Percentiles rank a stretch among this genome's conserved stretches.
Conservation (phyloP, 768 basidiomycete species). For the Mycena haematopus region DNA sequence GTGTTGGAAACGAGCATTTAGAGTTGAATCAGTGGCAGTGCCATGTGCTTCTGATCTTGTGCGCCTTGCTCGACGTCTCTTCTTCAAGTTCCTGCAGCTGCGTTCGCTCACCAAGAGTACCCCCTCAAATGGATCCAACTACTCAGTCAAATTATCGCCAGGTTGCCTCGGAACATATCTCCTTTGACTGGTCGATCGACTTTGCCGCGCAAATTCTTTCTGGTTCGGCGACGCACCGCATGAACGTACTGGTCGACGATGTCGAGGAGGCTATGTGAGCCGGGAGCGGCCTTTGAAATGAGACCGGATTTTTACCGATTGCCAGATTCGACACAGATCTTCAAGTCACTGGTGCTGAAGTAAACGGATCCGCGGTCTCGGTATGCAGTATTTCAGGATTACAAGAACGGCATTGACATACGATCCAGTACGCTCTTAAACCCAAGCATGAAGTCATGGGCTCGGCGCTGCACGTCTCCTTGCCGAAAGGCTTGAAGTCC, state of each 20-base stretch:
- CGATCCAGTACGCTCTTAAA: slow-evolving; percentile 57
- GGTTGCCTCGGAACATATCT: slow-evolving; percentile 69
- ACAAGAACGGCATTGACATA: no score
- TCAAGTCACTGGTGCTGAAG: slow-evolving; percentile 58
- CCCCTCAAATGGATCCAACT: no score
- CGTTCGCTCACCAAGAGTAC: no score
- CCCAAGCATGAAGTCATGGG: slow-evolving; percentile 77
- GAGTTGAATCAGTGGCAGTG: no score
- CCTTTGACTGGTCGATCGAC: slow-evolving; percentile 82
- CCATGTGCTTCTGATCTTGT: no score
- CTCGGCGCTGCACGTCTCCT: slow-evolving; percentile 67
- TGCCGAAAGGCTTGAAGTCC: slow-evolving; percentile 48
- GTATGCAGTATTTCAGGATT: no score
- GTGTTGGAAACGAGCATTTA: no score
- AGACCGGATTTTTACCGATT: no score
- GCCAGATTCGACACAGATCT: slow-evolving; percentile 83
- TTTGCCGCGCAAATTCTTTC: slow-evolving; percentile 65
- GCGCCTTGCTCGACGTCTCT: no score
- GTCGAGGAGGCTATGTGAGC: slow-evolving; percentile 61
- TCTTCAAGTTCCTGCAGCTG: no score
- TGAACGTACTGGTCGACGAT: slow-evolving; percentile 59
- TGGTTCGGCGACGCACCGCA: slow-evolving; percentile 72
- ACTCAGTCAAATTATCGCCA: slow-evolving; percentile 83
- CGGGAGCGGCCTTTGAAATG: no score
- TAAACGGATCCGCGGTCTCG: slow-evolving; percentile 55